A percentile compares a stretch with the other conserved stretches of the same genome.
Conservation (phyloP, 768 basidiomycete genomes). For the Leccinum uliginosum region DNA sequence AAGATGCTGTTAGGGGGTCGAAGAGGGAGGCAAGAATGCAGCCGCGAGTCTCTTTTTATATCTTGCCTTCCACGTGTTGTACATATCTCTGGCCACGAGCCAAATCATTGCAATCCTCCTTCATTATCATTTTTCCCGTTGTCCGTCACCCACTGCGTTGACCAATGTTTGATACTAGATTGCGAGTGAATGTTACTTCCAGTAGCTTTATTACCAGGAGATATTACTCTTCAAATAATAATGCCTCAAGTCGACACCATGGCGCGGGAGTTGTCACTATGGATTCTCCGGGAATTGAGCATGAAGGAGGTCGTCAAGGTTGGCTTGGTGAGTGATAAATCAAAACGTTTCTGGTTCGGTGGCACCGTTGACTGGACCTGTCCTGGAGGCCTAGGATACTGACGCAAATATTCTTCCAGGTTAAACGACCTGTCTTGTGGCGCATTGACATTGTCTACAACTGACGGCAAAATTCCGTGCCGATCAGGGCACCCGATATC, state of each 20-base stretch:
- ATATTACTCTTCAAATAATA: constrained; percentile 82
- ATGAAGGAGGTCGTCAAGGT: constrained; percentile 60
- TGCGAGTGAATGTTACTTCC: constrained; percentile 13
- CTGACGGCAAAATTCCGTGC: constrained; percentile 70
- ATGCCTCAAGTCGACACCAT: constrained; percentile 74
- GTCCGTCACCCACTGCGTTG: background rate
- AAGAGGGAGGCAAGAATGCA: constrained; percentile 67
- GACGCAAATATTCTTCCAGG: constrained; percentile 19
- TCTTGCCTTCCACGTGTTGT: background rate
- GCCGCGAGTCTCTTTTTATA: constrained; percentile 45
- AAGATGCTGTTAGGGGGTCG: constrained; percentile 57
- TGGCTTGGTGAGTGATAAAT: constrained; percentile 27
- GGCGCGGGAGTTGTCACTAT: constrained; percentile 58
- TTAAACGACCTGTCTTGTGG: constrained; percentile 72
- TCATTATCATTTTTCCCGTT: background rate
- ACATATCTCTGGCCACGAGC: background rate
- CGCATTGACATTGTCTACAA: constrained; percentile 65
- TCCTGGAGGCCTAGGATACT: background rate
- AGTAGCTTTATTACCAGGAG: constrained; percentile 75
- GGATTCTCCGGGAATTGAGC: constrained; percentile 54
- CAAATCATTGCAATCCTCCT: background rate
- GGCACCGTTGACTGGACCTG: background rate
- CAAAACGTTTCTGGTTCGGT: background rate
- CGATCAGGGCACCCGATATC: constrained; percentile 53
- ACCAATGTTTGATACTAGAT: constrained; percentile 24